phyloP scores from a whole-genome alignment of 1,284 basidiomycete species.

The Sanghuangporus baumii region DNA sequence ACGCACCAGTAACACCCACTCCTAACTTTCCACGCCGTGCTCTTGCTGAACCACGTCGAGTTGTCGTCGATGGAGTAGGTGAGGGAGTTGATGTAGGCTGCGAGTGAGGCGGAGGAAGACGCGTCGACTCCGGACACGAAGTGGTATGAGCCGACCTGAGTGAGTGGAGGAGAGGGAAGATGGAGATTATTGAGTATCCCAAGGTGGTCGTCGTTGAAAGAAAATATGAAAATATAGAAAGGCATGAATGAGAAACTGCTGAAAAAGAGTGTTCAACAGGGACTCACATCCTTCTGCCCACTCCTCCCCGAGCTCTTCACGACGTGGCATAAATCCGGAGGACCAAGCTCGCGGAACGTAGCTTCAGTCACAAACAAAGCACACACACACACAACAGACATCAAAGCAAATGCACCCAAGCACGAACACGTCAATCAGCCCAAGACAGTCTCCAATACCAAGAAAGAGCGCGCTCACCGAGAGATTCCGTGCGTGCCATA shows the following conservation, averaged over 20 bases:
- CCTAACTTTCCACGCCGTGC: conserved; percentile 85
- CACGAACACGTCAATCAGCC: too few species aligned
- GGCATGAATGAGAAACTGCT: not conserved
- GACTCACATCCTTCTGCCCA: conserved; percentile 79
- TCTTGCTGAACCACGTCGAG: conserved; percentile 89
- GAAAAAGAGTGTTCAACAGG: not conserved
- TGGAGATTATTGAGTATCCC: not conserved
- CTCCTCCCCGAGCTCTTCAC: conserved; percentile 86
- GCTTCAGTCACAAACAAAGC: conserved; percentile 38
- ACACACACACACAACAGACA: conserved; percentile 20
- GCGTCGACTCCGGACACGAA: conserved; percentile 96
- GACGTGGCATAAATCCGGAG: conserved; percentile 95
- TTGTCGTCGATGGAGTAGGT: conserved; percentile 93
- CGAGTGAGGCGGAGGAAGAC: conserved; percentile 93
- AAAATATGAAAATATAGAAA: not conserved
- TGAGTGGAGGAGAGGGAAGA: not conserved
- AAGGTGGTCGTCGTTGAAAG: not conserved
- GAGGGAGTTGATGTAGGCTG: conserved; percentile 96
- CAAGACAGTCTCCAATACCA: not conserved
- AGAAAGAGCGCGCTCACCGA: conserved; percentile 54
- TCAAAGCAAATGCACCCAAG: too few species aligned
- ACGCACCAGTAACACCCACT: conserved; percentile 92
- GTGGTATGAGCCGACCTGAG: conserved; percentile 87
- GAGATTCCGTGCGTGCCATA: conserved; percentile 85
- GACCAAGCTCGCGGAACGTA: conserved; percentile 93